phyloP scores from a whole-genome alignment of 2,329 filamentous ascomycete species.

The Diaporthe citriasiana region DNA sequence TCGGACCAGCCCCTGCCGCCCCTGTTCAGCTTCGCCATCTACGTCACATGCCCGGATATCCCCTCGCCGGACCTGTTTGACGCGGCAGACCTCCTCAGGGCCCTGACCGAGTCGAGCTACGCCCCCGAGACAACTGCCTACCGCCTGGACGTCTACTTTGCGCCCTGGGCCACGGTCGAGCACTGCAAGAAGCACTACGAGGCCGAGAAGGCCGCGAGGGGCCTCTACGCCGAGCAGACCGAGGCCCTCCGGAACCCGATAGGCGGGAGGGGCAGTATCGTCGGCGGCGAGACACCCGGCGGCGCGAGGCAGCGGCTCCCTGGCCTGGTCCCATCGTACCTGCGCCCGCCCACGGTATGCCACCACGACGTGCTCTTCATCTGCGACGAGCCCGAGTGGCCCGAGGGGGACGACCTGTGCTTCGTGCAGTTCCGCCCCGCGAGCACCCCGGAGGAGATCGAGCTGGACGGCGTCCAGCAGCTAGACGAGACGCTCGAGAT shows the following conservation, averaged over 20 bases:
- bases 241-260: constrained; percentile 26
- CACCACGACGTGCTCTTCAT: constrained; percentile 30
- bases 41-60: constrained; percentile 24
- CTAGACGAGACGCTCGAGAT: constrained; percentile 28
- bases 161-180: constrained; percentile 16
- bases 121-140: constrained; percentile 16
- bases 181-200: constrained; percentile 28
- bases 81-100: constrained; percentile 1
- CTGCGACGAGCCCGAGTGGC: constrained; percentile 22
- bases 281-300: background rate
- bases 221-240: constrained; percentile 19
- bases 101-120: constrained; percentile 26
- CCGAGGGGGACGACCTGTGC: constrained; percentile 2
- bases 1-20: constrained; percentile 18
- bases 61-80: constrained; percentile 20
- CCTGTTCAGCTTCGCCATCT: constrained; percentile 24
- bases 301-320: background rate
- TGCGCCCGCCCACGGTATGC: background rate
- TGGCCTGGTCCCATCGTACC: constrained; percentile 11
- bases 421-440: constrained; percentile 30
- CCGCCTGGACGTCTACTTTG: constrained; percentile 26
- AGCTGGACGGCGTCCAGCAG: background rate
- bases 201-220: background rate
- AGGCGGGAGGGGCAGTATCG: background rate
- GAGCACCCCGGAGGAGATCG: constrained; percentile 10